Evolutionary conservation across 805 yeast species (phyloP), one percentile per base, ranked within the genome.

Genomic region (Sugiyamaella boreocaroliniensis): DNA sequence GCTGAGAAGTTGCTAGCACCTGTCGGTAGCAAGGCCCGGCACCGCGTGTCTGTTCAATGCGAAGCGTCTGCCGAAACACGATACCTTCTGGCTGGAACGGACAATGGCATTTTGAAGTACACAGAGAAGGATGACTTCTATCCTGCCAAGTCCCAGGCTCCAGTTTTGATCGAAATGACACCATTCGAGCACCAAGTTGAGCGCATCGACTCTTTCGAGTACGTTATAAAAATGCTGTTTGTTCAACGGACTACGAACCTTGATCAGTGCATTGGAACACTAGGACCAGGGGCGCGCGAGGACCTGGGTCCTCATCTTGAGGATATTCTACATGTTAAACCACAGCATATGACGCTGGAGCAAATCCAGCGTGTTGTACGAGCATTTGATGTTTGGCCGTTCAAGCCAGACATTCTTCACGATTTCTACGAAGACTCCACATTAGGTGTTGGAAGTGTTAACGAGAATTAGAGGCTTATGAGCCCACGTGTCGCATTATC

Each of bases 211-310:
- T 77, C 78, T 47, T 77, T 85, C 71, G 93, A 88, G 54, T 80
- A 79, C 58, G 81, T 89, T 14, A 72, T 84, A 15, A 83, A 80
- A 60, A 78, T 78, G 60, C 64, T 88, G 41, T 75, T 83, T 71
- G 71, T 81, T 18, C 66, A 76, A 32, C 70, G 72, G 46, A 64
- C 71, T 10, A 68, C 75, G 15, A 75, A 82, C 0, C 63, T 83
- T 10, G 51, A 57, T 0, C 79, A 76, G 18, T 71, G 78, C 2
- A 57, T 85, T 1, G 69, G 73, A 12, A 72, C 78, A 18, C 68
- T 92, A 9, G 96, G 96, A 0, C 90, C 95, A 1, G 97, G 97
- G 1, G 96, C 93, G 0, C 52, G 52, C 1, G 68, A 64, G 5
- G 67, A 76, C 11, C 64, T 77, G 12, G 57, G 58, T 1, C 66